A percentile compares a stretch with the other conserved stretches of the same genome.
Evolutionary conservation across 2,329 filamentous ascomycete species (phyloP).

Genomic region (Neopestalotiopsis rosae): DNA sequence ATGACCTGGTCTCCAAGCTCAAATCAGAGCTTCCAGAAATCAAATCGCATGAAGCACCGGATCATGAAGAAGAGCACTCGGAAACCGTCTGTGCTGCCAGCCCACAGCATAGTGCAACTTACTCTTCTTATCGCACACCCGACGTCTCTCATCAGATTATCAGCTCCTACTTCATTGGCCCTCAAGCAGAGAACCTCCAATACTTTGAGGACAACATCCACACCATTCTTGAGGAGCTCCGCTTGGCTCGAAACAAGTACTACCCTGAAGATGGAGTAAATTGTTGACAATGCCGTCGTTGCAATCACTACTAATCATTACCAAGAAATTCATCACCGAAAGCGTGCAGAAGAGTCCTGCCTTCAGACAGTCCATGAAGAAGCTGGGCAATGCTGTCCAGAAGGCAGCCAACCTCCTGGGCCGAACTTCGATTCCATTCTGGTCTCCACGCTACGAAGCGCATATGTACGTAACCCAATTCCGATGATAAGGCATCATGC

Average conservation of each 20-base stretch:
- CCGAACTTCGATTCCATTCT: conserved; percentile 50
- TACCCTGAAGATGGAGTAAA: conserved; percentile 42
- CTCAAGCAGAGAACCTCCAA: conserved; percentile 46
- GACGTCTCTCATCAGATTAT: conserved; percentile 38
- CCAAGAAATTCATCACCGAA: conserved; percentile 42
- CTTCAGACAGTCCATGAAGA: conserved; percentile 39
- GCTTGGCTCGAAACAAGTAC: conserved; percentile 39
- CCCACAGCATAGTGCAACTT: conserved; percentile 12
- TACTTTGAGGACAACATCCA: conserved; percentile 45
- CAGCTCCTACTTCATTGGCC: conserved; percentile 49
- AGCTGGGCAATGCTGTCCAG: conserved; percentile 40
- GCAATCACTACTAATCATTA: neutral
- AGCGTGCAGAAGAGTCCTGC: conserved; percentile 38
- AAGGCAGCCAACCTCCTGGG: conserved; percentile 44
- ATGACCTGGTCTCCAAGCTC: conserved; percentile 1
- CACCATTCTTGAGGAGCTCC: conserved; percentile 43
- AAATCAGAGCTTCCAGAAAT: conserved; percentile 1
- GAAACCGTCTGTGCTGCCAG: neutral
- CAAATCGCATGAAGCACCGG: neutral
- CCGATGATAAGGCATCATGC: neutral
- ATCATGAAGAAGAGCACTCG: neutral
- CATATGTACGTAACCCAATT: conserved; percentile 45
- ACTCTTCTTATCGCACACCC: conserved; percentile 18
- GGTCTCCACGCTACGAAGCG: conserved; percentile 50
- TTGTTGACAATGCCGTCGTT: neutral